Evolutionary conservation across 1,284 basidiomycete species (phyloP).

Genomic region (Trichosporon sp.): DNA sequence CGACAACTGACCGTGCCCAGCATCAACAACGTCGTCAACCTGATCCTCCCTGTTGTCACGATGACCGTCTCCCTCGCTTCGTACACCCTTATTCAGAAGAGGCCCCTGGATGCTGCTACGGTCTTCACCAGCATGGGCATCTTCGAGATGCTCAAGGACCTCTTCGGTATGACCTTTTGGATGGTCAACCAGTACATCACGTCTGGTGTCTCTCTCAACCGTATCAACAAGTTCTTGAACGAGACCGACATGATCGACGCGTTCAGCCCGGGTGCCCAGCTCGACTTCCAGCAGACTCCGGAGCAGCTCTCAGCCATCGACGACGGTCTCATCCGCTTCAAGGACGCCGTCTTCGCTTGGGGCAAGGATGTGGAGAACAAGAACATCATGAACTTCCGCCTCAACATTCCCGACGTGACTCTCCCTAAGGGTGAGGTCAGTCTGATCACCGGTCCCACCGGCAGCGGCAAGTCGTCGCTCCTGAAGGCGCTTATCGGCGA

Average conservation of each 20-base stretch:
- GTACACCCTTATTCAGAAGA: constrained; percentile 61
- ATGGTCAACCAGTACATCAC: constrained; percentile 49
- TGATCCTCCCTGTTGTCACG: constrained; percentile 65
- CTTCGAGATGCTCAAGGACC: constrained; percentile 53
- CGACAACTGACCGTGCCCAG: constrained; percentile 7
- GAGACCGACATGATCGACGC: constrained; percentile 64
- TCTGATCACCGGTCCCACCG: constrained; percentile 65
- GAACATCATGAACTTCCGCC: constrained; percentile 57
- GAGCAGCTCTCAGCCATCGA: constrained; percentile 45
- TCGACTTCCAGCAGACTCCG: constrained; percentile 31
- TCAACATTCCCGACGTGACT: constrained; percentile 62
- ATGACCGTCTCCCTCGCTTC: constrained; percentile 70
- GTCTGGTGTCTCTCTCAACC: constrained; percentile 61
- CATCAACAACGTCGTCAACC: constrained; percentile 56
- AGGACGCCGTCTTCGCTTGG: constrained; percentile 53
- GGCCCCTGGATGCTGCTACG: constrained; percentile 57
- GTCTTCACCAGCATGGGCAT: constrained; percentile 56
- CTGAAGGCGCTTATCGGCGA: constrained; percentile 62
- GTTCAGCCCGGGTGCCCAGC: constrained; percentile 51
- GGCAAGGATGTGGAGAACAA: constrained; percentile 38
- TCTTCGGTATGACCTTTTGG: constrained; percentile 44
- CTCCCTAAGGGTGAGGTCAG: constrained; percentile 66
- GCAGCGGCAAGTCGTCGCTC: constrained; percentile 55
- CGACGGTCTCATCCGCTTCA: constrained; percentile 46
- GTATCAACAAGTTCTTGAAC: constrained; percentile 60